Percentiles rank a stretch among this genome's conserved stretches.
Conservation (phyloP, 352 stramenopile species). For the Nothophytophthora sp. region DNA sequence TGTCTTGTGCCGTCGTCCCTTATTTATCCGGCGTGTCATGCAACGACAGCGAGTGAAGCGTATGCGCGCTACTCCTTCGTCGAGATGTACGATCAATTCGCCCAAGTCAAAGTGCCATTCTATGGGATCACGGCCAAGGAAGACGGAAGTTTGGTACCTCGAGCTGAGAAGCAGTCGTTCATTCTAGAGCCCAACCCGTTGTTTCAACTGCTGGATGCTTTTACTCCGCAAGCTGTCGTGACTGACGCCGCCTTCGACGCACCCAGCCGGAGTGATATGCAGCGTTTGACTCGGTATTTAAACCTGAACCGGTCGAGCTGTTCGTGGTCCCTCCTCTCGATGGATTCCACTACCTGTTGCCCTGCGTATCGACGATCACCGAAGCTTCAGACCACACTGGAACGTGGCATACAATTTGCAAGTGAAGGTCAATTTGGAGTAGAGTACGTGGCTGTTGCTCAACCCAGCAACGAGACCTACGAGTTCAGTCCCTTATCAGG, state of each 20-base stretch:
- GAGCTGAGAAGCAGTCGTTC: constrained; percentile 1
- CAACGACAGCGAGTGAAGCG: constrained; percentile 52
- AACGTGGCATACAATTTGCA: constrained; percentile 27
- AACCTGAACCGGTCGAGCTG: constrained; percentile 32
- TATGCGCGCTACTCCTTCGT: constrained; percentile 52
- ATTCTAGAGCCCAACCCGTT: constrained; percentile 24
- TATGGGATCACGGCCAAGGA: constrained; percentile 40
- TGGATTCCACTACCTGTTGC: constrained; percentile 58
- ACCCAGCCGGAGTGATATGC: constrained; percentile 32
- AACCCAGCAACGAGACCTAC: constrained; percentile 26
- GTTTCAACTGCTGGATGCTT: constrained; percentile 39
- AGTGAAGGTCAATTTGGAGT: constrained; percentile 43
- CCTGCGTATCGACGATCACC: constrained; percentile 45
- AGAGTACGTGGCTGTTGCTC: constrained; percentile 28
- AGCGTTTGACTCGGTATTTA: constrained; percentile 33
- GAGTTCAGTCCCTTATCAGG: constrained; percentile 33
- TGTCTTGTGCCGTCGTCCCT: constrained; percentile 47
- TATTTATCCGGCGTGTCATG: constrained; percentile 56
- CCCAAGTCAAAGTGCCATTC: constrained; percentile 41
- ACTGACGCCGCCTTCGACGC: constrained; percentile 40
- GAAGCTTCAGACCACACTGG: constrained; percentile 38
- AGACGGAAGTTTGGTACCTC: not conserved
- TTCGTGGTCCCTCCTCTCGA: constrained; percentile 54
- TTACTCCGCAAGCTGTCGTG: constrained; percentile 42
- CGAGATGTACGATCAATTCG: constrained; percentile 50